Base-by-base conservation (phyloP, 2,329 filamentous ascomycete species). In the Diaporthe sp. region DNA sequence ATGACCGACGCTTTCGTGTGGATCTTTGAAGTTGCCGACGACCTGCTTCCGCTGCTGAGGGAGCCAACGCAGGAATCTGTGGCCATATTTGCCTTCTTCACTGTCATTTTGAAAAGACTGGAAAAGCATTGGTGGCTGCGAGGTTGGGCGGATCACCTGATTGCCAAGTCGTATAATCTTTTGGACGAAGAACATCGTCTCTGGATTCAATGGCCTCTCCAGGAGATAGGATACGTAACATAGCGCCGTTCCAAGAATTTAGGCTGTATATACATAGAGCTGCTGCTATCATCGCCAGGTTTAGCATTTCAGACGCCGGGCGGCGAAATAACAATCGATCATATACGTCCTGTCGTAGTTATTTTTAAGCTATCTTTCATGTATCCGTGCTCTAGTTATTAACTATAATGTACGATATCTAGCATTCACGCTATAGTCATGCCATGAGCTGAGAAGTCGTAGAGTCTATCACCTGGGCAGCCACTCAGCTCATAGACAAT, bases 61-160 rank as follows among this genome's bases (percentile, higher is more conserved):
- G 39, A 39, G 39, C 39, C 60, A 17, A 62, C 60, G 10, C 39
- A 62, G 60, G 60, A 62, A 25, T 39, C 60, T 7, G 60, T 62
- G 5, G 60, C 39, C 15, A 44, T 62, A 25, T 17, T 39, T 13
- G 22, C 60, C 3, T 62, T 44, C 60, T 62, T 62, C 13, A 34
- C 60, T 22, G 60, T 62, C 1, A 39, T 62, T 6, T 4, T 62
- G 12, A 62, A 46, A 22, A 62, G 39, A 5, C n/a, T 62, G 7
- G 60, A 62, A 5, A 62, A 19, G 12, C 60, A 62, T 3, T 62
- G 60, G 60, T 62, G 60, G 60, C 13, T 62, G n/a, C 60, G 10
- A 44, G 60, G 39, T n/a, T 46, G 60, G 60, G 60, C 60, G n/a
- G 60, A 62, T 31, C 60, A 62, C 44, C 39, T 62, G 15, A 62